Evolutionary conservation across 106 monocot genomes (phyloP).

Genomic region (Alisma plantagoaquatica): DNA sequence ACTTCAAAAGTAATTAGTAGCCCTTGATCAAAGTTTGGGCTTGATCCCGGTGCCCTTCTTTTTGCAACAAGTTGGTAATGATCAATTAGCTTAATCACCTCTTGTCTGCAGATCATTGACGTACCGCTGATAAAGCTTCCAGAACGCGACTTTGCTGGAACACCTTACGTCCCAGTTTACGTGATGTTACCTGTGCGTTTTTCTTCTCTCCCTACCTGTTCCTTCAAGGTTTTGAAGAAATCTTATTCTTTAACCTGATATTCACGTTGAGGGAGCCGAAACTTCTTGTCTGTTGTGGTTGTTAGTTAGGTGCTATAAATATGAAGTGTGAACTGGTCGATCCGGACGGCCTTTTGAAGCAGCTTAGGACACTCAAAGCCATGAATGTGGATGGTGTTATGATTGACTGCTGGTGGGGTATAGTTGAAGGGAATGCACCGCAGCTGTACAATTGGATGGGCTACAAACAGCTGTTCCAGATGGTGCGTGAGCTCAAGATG

Average conservation of each 20-base stretch:
- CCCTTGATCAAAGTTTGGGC: no score
- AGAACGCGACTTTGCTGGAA: constrained; percentile 89
- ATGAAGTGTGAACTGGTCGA: constrained; percentile 74
- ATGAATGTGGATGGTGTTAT: constrained; percentile 78
- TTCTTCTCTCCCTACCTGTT: no score
- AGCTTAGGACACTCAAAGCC: constrained; percentile 53
- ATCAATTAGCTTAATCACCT: no score
- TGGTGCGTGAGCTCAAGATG: constrained; percentile 65
- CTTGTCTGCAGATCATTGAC: constrained; percentile 34
- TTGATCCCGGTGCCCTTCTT: no score
- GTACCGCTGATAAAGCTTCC: constrained; percentile 22
- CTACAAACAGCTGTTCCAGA: constrained; percentile 72
- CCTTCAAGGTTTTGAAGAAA: no score
- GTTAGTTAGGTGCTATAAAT: constrained; percentile 66
- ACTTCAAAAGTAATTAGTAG: no score
- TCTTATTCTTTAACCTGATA: no score
- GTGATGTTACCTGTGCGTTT: constrained; percentile 86
- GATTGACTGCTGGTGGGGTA: constrained; percentile 99
- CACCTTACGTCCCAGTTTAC: constrained; percentile 74
- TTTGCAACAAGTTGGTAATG: no score
- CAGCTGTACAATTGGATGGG: constrained; percentile 80
- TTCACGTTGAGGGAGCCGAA: no score
- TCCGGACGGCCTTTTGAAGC: constrained; percentile 52
- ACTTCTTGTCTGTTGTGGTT: no score
- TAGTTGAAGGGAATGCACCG: constrained; percentile 68